Conservation (phyloP, 768 basidiomycete species). For the Phylloporus sp. region DNA sequence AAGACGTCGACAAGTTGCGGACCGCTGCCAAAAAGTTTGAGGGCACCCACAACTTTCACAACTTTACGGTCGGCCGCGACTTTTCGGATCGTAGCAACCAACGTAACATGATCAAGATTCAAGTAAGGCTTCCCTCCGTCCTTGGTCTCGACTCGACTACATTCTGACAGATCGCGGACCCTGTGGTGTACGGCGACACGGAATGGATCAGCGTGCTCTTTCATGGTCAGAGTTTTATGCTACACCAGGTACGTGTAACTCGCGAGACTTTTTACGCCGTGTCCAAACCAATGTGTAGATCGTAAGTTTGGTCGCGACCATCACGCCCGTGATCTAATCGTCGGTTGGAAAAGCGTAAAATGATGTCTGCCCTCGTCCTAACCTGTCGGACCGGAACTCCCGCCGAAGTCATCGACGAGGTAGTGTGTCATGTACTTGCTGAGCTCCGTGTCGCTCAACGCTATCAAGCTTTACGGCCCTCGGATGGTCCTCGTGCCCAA, state of each 20-base stretch:
- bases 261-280: constrained; percentile 14
- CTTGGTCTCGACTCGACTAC: neutral
- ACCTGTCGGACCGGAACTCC: constrained; percentile 74
- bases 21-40: constrained; percentile 58
- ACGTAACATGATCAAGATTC: constrained; percentile 84
- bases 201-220: constrained; percentile 94
- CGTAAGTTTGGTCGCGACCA: constrained; percentile 18
- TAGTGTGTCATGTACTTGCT: constrained; percentile 21
- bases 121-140: constrained; percentile 40
- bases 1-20: constrained; percentile 54
- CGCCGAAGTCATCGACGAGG: constrained; percentile 68
- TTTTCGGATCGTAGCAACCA: constrained; percentile 78
- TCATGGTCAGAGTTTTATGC: constrained; percentile 98
- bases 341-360: constrained; percentile 70
- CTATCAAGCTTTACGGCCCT: constrained; percentile 65
- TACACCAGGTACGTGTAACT: constrained; percentile 73
- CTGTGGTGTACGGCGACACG: constrained; percentile 83
- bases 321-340: constrained; percentile 8
- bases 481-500: constrained; percentile 82
- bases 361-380: constrained; percentile 87
- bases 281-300: constrained; percentile 23
- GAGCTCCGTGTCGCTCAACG: neutral
- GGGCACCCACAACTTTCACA: constrained; percentile 96
- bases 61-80: constrained; percentile 88
- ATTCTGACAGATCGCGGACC: constrained; percentile 63